These are phyloP conservation scores for Eimeria sp. DNA, from an alignment of 169 alveolate species.

Conservation along the genomic window DNA sequence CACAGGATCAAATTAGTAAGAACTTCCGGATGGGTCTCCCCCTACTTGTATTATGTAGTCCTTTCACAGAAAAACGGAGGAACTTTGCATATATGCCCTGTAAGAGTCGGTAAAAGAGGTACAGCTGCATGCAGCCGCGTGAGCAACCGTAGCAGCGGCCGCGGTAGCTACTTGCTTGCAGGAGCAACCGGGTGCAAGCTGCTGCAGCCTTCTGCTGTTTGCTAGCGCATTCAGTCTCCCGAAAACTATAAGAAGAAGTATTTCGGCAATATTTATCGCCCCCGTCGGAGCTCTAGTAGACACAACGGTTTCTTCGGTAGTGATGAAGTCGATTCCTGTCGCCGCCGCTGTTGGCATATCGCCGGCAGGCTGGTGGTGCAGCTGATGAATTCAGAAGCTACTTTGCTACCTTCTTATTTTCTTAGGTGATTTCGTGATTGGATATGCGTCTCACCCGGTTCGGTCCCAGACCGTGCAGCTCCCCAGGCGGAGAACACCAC, in stretches of 20 bases:
- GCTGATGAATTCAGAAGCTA: neutral
- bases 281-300: constrained; percentile 16
- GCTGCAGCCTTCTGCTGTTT: constrained; percentile 23
- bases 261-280: neutral
- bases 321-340: constrained; percentile 20
- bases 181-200: constrained; percentile 23
- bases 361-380: constrained; percentile 45
- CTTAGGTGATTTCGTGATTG: neutral
- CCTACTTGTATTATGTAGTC: neutral
- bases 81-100: neutral
- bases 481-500: neutral
- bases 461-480: neutral
- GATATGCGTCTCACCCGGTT: neutral
- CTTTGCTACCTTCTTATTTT: constrained; percentile 1
- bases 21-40: neutral
- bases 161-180: constrained; percentile 33
- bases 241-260: neutral
- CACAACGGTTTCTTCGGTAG: neutral
- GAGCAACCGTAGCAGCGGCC: constrained; percentile 20
- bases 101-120: neutral
- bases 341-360: constrained; percentile 8
- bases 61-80: neutral
- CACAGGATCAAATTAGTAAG: neutral
- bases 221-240: neutral
- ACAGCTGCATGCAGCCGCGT: constrained; percentile 30